Base-by-base conservation (phyloP, 331 rosid genomes). In the Malus hybrid region DNA sequence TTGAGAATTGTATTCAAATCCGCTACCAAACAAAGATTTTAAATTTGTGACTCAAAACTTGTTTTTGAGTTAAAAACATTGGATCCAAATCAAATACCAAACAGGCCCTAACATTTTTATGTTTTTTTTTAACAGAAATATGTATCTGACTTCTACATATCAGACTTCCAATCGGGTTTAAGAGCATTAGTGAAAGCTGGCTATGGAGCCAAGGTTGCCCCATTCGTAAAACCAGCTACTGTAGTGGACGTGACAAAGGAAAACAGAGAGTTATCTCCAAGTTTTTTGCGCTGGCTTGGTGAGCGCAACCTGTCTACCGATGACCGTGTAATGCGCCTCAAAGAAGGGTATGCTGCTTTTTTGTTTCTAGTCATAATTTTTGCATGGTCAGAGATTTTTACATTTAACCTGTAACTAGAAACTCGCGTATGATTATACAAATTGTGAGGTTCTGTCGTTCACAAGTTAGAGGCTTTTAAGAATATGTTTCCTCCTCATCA, bases 181-280 rank as follows among this genome's bases (percentile, higher is more conserved):
- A 90, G 99, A 88, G 99, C 99, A 15, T 60, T 92, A 36, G 99
- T 95, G 75, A 95, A 95, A 87, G 97, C 96, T 34, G 99, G 97
- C 54, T 82, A 89, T 75, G 98, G 99, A 62, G 91, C 93, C 67
- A 92, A 90, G 87, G 97, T 95, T 73, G 91, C 92, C 60, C 97
- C 99, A 20, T 95, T 89, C 59, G 97, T 95, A 61, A 87, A 92
- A 79, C 96, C 97, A 60, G 69, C 86, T 16, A 94, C 96, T 33
- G 89, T 86, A 18, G 97, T 87, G 72, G 86, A 94, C 19, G 79
- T 89, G 67, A 89, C 89, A 15, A 92, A 89, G 73, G 93, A 82
- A 67, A 95, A 95, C 89, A 81, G 79, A 77, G 98, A 92, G 75
- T 75, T 87, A 68, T 92, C 99, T 65, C 97, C 99, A 10, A 79